A percentile compares a stretch with the other conserved stretches of the same genome.
Conservation (phyloP, 371 early-diverging fungal species). For the Mortierella sp. region DNA sequence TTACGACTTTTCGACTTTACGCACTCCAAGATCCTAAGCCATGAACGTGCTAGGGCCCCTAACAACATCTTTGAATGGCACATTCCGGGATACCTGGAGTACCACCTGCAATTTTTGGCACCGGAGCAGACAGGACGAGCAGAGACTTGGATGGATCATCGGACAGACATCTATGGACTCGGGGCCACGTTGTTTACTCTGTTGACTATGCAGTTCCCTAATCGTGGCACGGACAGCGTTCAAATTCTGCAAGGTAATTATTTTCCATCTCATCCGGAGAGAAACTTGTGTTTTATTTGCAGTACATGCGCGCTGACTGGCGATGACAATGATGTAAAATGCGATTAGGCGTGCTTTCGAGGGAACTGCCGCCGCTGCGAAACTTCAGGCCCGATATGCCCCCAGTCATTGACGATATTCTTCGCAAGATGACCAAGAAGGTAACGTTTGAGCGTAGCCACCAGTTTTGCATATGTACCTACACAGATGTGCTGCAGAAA, state of each 20-base stretch:
- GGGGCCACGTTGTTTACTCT: conserved; percentile 68
- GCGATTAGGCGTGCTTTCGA: conserved; percentile 60
- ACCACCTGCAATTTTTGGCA: conserved; percentile 60
- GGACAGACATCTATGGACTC: conserved; percentile 74
- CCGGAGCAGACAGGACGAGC: conserved; percentile 75
- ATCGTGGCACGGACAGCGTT: conserved; percentile 67
- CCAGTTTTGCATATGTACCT: background rate
- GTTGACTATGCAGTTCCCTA: conserved; percentile 66
- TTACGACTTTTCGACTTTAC: conserved; percentile 52
- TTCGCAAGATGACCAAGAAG: conserved; percentile 73
- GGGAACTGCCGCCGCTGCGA: conserved; percentile 63
- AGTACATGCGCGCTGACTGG: background rate
- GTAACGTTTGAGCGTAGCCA: conserved; percentile 31
- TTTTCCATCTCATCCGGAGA: background rate
- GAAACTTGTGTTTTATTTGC: background rate
- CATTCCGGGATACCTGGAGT: conserved; percentile 49
- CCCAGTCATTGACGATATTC: conserved; percentile 62
- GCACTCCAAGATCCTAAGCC: conserved; percentile 55
- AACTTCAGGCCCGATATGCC: conserved; percentile 65
- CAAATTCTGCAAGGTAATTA: conserved; percentile 66
- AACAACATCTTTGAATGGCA: conserved; percentile 57
- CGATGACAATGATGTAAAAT: background rate
- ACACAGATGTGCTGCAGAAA: background rate
- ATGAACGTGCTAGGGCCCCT: conserved; percentile 54
- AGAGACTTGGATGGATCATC: conserved; percentile 71